Percentiles rank a stretch among this genome's conserved stretches.
phyloP scores from a whole-genome alignment of 164 flowering plant genomes.

The Paratinospora sagittata region DNA sequence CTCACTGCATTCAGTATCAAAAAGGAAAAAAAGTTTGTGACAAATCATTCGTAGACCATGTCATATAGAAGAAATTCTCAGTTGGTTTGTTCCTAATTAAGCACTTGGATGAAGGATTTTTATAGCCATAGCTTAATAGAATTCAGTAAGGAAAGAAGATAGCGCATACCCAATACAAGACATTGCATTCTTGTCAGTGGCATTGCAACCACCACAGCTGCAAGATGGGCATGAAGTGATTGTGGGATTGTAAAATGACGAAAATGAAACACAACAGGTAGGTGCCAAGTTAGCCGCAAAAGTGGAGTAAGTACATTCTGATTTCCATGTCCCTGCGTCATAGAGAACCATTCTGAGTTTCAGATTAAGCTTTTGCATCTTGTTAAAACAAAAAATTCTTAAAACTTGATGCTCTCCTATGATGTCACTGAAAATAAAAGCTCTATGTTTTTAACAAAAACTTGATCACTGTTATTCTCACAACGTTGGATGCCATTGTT shows the following conservation, averaged over 20 bases:
- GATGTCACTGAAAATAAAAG: no score
- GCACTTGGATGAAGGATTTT: no score
- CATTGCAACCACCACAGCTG: slow-evolving; percentile 65
- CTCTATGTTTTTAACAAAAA: no score
- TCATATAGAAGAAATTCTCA: not conserved
- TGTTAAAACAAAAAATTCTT: not conserved
- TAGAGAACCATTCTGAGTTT: not conserved
- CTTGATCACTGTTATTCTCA: no score
- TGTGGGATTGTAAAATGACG: slow-evolving; percentile 51
- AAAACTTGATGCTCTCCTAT: not conserved
- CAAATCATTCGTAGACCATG: not conserved
- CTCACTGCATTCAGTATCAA: not conserved
- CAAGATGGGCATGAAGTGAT: slow-evolving; percentile 54
- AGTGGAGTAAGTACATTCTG: slow-evolving; percentile 57
- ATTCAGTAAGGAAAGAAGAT: not conserved
- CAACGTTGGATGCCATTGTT: no score
- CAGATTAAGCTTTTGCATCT: no score
- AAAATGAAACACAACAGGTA: slow-evolving; percentile 60
- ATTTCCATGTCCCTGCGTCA: slow-evolving; percentile 65
- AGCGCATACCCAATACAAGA: slow-evolving; percentile 37
- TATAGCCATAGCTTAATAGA: not conserved
- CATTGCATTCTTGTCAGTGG: slow-evolving; percentile 15
- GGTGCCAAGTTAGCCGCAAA: slow-evolving; percentile 48
- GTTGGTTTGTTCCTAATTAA: not conserved
- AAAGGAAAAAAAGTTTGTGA: not conserved